Evolutionary conservation across 371 early-diverging fungal species (phyloP).

Genomic region (Mucor irregularis): DNA sequence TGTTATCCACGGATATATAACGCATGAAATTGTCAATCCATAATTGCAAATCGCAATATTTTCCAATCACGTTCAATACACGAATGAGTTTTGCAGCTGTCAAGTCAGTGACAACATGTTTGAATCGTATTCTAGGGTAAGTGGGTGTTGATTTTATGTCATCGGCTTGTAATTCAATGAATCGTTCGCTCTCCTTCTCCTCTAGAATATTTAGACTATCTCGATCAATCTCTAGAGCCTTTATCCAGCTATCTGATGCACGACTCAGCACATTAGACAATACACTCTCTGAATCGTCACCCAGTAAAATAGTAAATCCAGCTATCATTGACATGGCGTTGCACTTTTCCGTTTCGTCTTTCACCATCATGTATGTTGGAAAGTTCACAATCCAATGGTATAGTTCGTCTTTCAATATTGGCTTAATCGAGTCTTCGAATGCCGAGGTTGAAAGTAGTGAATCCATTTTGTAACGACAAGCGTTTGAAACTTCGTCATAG

Average conservation of each 20-base stretch:
- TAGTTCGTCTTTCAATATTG: conserved; percentile 47
- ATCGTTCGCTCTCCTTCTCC: conserved; percentile 18
- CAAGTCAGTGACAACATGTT: conserved; percentile 39
- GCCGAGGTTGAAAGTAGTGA: conserved; percentile 5
- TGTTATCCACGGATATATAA: conserved; percentile 26
- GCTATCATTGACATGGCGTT: conserved; percentile 39
- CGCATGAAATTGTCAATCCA: conserved; percentile 51
- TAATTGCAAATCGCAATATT: conserved; percentile 36
- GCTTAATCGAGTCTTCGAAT: conserved; percentile 26
- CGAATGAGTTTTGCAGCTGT: conserved; percentile 26
- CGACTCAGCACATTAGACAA: conserved; percentile 31
- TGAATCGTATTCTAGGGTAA: conserved; percentile 52
- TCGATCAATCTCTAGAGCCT: conserved; percentile 46
- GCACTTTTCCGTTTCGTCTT: conserved; percentile 45
- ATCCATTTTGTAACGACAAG: conserved; percentile 27
- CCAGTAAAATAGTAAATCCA: conserved; percentile 48
- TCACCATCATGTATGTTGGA: conserved; percentile 45
- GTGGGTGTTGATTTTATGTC: conserved; percentile 9
- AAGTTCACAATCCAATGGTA: conserved; percentile 38
- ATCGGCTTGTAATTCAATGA: conserved; percentile 25
- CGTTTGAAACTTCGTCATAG: conserved; percentile 35
- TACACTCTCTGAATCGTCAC: conserved; percentile 33
- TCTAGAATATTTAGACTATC: conserved; percentile 44
- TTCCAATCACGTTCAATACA: conserved; percentile 52
- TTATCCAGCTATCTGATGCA: conserved; percentile 45